Conservation (phyloP, 2,329 filamentous ascomycete genomes). For the Phaeosphaeria sp. region DNA sequence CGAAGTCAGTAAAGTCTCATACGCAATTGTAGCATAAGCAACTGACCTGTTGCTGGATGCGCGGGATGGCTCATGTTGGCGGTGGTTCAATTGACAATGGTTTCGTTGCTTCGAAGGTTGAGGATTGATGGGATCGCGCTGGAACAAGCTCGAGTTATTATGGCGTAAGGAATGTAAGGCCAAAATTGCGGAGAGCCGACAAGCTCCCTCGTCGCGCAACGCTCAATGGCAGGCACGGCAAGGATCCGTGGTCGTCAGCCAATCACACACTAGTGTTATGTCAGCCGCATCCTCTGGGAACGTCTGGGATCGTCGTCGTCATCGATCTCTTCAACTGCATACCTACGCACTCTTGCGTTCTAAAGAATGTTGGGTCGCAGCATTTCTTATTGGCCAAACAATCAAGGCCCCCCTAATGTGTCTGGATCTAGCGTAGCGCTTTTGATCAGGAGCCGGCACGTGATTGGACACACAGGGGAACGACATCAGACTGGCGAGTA, state of each 20-base stretch:
- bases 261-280: background rate
- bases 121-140: background rate
- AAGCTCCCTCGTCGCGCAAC: background rate
- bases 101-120: background rate
- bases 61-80: constrained; percentile 47
- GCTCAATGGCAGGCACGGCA: background rate
- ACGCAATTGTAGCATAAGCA: background rate
- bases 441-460: too few relatives aligned
- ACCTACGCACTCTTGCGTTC: too few relatives aligned
- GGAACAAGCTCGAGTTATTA: constrained; percentile 3
- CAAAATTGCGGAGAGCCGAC: constrained; percentile 15
- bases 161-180: background rate
- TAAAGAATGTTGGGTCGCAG: too few relatives aligned
- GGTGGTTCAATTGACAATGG: background rate
- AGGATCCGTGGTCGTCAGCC: background rate
- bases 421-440: too few relatives aligned
- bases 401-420: too few relatives aligned
- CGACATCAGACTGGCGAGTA: too few relatives aligned
- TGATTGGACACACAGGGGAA: too few relatives aligned
- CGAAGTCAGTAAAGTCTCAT: background rate
- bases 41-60: constrained; percentile 49
- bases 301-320: constrained; percentile 4
- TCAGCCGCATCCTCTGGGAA: constrained; percentile 1
- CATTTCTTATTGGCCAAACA: too few relatives aligned
- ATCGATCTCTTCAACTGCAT: constrained; percentile 7